Evolutionary conservation across 345 rosid species (phyloP).

Genomic region (Populus nigra): DNA sequence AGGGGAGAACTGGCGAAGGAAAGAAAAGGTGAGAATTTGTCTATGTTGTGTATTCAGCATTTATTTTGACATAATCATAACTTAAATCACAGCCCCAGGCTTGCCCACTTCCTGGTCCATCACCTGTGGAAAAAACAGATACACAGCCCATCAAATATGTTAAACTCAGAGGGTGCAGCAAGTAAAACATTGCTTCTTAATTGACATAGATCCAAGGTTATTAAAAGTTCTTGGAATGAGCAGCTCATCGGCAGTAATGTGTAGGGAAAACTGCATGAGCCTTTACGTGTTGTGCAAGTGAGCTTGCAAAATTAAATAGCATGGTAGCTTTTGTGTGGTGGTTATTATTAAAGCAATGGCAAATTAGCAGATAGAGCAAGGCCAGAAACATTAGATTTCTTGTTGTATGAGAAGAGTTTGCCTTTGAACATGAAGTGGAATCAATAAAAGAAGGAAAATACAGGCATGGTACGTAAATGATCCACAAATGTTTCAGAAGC

Average conservation of each 20-base stretch:
- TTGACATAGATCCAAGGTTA: neutral
- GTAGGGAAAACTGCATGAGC: neutral
- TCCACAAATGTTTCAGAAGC: constrained; percentile 16
- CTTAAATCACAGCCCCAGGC: constrained; percentile 94
- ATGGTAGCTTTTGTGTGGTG: no score
- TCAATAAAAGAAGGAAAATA: neutral
- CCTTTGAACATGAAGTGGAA: no score
- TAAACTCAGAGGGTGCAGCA: neutral
- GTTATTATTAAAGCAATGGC: neutral
- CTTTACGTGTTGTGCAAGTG: neutral
- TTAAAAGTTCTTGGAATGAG: no score
- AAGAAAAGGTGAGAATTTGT: neutral
- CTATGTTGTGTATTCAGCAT: constrained; percentile 83
- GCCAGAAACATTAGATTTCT: neutral
- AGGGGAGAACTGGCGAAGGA: neutral
- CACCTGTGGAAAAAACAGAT: constrained; percentile 39
- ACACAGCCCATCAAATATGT: neutral
- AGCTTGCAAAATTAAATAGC: neutral
- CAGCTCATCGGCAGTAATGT: no score
- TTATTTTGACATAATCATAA: constrained; percentile 82
- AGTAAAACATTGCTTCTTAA: neutral
- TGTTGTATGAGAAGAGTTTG: no score
- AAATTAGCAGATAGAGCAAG: neutral
- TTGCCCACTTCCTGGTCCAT: constrained; percentile 54
- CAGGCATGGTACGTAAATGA: neutral